Conservation (phyloP, 805 yeast species). For the Candida loeiensis region DNA sequence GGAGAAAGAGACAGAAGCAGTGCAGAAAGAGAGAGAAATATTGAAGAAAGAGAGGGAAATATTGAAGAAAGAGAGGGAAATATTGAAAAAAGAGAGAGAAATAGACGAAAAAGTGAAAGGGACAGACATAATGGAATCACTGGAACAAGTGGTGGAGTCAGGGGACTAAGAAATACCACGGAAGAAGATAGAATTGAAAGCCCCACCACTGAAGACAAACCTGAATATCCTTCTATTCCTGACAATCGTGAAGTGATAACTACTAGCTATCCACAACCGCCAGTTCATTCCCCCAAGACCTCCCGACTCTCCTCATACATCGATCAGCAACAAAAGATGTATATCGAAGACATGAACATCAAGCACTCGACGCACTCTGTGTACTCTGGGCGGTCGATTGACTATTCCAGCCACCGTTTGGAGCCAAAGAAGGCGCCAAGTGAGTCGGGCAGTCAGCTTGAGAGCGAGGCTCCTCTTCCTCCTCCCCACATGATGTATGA, state of each 20-base stretch:
- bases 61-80: no score
- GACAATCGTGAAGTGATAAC: no score
- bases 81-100: no score
- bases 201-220: no score
- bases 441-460: conserved; percentile 7
- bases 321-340: conserved; percentile 22
- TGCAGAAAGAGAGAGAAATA: no score
- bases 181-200: no score
- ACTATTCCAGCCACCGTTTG: conserved; percentile 6
- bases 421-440: conserved; percentile 10
- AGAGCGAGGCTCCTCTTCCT: conserved; percentile 24
- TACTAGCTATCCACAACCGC: neutral
- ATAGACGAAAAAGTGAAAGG: neutral
- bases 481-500: conserved; percentile 21
- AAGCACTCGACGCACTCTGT: conserved; percentile 1
- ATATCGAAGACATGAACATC: conserved; percentile 7
- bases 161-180: no score
- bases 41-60: neutral
- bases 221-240: no score
- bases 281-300: conserved; percentile 9
- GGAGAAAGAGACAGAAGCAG: no score
- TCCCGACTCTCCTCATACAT: conserved; percentile 25
- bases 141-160: no score
- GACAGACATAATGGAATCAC: neutral
- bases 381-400: conserved; percentile 8